Percentiles rank a stretch among this genome's conserved stretches.
Conservation (phyloP, 192 early-diverging fungal genomes). For the Backusella psychrophila region DNA sequence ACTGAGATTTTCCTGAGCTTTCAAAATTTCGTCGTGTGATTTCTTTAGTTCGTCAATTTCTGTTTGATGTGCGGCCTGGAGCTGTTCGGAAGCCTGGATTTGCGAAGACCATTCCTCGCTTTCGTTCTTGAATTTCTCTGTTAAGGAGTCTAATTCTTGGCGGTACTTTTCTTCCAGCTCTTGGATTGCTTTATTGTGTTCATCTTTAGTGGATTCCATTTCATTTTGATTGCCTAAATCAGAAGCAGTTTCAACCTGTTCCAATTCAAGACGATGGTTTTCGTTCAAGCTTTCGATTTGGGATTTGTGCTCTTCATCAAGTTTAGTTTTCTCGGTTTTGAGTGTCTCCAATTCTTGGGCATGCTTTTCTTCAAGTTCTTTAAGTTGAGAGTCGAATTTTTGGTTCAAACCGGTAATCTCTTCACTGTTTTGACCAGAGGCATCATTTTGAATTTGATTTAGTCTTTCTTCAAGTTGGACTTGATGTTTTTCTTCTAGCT, state of each 20-base stretch:
- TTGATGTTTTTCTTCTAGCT: not conserved
- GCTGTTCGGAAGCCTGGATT: not conserved
- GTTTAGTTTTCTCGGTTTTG: not conserved
- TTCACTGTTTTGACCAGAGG: not conserved
- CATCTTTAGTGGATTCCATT: not conserved
- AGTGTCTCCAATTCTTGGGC: not conserved
- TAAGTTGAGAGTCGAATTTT: not conserved
- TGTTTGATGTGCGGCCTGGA: not conserved
- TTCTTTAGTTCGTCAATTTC: not conserved
- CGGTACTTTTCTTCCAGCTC: not conserved
- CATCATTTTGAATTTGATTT: slow-evolving; percentile 12
- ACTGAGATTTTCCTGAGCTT: not conserved
- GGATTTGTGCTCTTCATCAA: not conserved
- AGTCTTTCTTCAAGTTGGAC: not conserved
- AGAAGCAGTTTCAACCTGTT: not conserved
- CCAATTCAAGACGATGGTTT: not conserved
- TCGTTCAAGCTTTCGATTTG: not conserved
- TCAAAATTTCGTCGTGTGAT: not conserved
- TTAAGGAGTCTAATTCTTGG: not conserved
- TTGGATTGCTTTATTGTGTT: not conserved
- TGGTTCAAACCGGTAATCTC: not conserved
- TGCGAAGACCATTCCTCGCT: not conserved
- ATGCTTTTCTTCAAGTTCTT: not conserved
- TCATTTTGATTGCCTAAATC: not conserved
- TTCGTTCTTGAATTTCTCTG: not conserved